Conservation (phyloP, 495 filamentous ascomycete genomes). For the Lentithecium fluviatile region DNA sequence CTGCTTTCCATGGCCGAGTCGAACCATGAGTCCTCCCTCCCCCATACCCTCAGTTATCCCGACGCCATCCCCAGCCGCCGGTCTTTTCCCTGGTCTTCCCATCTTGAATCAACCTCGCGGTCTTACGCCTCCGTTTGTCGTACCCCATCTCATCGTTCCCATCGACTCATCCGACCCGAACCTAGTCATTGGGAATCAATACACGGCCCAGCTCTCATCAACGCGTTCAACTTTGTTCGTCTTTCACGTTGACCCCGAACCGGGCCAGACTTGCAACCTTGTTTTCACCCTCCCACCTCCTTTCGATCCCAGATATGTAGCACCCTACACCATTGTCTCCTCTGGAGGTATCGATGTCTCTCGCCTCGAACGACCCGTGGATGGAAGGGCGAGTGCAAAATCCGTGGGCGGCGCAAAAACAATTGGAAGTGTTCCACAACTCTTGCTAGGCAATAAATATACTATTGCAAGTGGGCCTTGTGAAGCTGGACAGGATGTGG, state of each 20-base stretch:
- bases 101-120: background rate
- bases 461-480: constrained; percentile 15
- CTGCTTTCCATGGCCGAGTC: background rate
- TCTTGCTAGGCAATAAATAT: constrained; percentile 6
- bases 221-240: constrained; percentile 39
- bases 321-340: constrained; percentile 20
- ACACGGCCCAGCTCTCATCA: constrained; percentile 29
- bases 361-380: constrained; percentile 31
- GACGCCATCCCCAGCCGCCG: background rate
- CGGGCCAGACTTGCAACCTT: constrained; percentile 40
- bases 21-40: too few species aligned
- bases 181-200: constrained; percentile 35
- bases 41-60: background rate
- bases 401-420: constrained; percentile 7
- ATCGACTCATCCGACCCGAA: constrained; percentile 33
- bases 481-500: constrained; percentile 8
- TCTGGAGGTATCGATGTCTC: constrained; percentile 37
- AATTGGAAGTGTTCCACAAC: constrained; percentile 2
- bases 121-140: constrained; percentile 2
- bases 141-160: constrained; percentile 39
- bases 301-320: constrained; percentile 28
- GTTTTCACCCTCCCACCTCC: constrained; percentile 39
- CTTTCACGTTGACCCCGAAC: constrained; percentile 38
- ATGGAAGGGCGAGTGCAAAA: constrained; percentile 30
- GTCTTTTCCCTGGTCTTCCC: background rate